These are phyloP conservation scores for Pseudoturritis turrita DNA, from an alignment of 345 rosid genomes.

Conservation along the genomic window DNA sequence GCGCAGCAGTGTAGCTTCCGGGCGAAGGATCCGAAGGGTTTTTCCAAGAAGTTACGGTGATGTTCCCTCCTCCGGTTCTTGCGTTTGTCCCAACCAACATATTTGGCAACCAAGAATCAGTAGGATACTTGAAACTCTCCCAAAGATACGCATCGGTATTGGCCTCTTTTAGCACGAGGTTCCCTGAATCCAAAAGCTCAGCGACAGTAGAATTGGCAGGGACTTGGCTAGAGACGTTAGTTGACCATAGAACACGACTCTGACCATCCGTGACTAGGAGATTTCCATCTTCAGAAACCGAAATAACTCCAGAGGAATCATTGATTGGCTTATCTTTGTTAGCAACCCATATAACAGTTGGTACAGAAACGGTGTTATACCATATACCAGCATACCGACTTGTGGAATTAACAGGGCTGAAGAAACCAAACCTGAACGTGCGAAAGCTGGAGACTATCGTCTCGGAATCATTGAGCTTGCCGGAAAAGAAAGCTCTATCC, in stretches of 20 bases:
- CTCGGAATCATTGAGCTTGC: constrained; percentile 14
- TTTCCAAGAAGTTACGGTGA: constrained; percentile 47
- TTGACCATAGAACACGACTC: constrained; percentile 48
- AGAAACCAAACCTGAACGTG: constrained; percentile 50
- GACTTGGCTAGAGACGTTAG: constrained; percentile 24
- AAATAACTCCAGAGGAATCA: constrained; percentile 42
- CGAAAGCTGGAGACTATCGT: constrained; percentile 30
- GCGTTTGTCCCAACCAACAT: constrained; percentile 38
- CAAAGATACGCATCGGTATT: constrained; percentile 21
- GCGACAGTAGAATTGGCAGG: constrained; percentile 30
- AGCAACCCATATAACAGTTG: constrained; percentile 47
- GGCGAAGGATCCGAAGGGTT: constrained; percentile 47
- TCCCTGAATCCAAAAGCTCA: constrained; percentile 47
- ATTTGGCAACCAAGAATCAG: constrained; percentile 29
- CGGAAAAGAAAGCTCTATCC: constrained; percentile 8
- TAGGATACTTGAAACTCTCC: constrained; percentile 55
- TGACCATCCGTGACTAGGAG: constrained; percentile 39
- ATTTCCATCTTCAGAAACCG: constrained; percentile 42
- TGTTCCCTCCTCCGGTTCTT: constrained; percentile 25
- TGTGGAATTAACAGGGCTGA: constrained; percentile 39
- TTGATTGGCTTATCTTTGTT: constrained; percentile 43
- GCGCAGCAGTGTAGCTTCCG: constrained; percentile 40
- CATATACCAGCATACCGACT: constrained; percentile 51
- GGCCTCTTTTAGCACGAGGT: constrained; percentile 42
- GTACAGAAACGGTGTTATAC: constrained; percentile 26